A percentile compares a stretch with the other conserved stretches of the same genome.
These are phyloP conservation scores for Penicillium sp. DNA, from an alignment of 2,329 filamentous ascomycete genomes.

Conservation along the genomic window DNA sequence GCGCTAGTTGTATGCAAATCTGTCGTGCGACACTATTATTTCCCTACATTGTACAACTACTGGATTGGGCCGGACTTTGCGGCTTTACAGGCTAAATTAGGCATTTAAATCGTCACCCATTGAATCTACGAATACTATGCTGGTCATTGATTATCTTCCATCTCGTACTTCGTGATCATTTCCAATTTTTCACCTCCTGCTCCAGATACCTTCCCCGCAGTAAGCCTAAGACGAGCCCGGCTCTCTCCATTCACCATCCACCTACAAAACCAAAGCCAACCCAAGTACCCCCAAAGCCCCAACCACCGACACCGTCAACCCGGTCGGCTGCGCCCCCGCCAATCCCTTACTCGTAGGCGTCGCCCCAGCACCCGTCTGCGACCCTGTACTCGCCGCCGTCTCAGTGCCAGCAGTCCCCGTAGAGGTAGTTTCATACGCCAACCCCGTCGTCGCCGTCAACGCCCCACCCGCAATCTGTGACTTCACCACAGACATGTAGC, in stretches of 20 bases:
- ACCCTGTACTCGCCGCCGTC: not conserved
- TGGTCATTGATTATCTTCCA: not conserved
- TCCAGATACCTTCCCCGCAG: not conserved
- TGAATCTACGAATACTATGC: not conserved
- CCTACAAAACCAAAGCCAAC: slow-evolving; percentile 27
- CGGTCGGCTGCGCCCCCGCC: slow-evolving; percentile 23
- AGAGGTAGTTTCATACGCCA: slow-evolving; percentile 16
- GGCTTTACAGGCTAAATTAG: not conserved
- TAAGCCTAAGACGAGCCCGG: not conserved
- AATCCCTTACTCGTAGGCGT: slow-evolving; percentile 22
- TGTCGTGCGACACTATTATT: not conserved
- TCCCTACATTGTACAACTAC: not conserved
- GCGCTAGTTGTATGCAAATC: not conserved
- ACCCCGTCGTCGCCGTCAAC: slow-evolving; percentile 28
- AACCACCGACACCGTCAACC: slow-evolving; percentile 20
- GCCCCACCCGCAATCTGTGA: slow-evolving; percentile 32
- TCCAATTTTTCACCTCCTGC: not conserved
- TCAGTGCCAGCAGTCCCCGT: slow-evolving; percentile 1
- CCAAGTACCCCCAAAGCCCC: slow-evolving; percentile 29
- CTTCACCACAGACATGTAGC: slow-evolving; percentile 35
- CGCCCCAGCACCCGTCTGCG: slow-evolving; percentile 9
- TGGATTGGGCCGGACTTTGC: not conserved
- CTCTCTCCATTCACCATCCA: not conserved
- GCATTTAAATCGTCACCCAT: too few species aligned
- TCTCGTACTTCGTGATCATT: not conserved